A percentile compares a stretch with the other conserved stretches of the same genome.
phyloP scores from a whole-genome alignment of 78 protist species.

The Cyanophora paradoxa region DNA sequence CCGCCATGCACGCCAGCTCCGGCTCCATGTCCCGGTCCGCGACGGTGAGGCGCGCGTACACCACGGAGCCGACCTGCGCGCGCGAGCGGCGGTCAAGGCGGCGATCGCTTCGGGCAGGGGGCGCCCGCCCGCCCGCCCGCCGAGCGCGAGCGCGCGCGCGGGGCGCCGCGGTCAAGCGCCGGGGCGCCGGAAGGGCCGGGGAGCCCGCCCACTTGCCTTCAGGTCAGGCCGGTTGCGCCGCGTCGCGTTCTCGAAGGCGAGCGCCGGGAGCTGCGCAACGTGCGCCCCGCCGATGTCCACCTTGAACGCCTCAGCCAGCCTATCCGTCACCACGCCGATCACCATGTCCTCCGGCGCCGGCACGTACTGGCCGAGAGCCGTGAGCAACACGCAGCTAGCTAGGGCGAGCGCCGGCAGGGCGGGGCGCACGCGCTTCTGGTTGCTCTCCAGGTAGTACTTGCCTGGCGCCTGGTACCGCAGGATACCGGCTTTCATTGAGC shows the following conservation, averaged over 20 bases:
- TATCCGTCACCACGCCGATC: conserved; percentile 47
- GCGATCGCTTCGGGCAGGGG: background rate
- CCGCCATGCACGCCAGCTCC: conserved; percentile 49
- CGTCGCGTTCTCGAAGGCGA: conserved; percentile 75
- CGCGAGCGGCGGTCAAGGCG: background rate
- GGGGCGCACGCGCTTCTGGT: conserved; percentile 44
- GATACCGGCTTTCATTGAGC: conserved; percentile 51
- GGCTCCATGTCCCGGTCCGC: conserved; percentile 77
- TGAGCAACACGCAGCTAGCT: background rate
- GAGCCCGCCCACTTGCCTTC: too few species aligned
- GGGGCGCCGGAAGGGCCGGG: too few species aligned
- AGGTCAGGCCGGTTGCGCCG: conserved; percentile 56
- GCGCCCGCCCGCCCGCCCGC: background rate
- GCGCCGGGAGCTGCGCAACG: conserved; percentile 46
- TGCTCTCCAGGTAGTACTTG: conserved; percentile 47
- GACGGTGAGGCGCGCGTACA: conserved; percentile 53
- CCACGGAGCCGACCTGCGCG: conserved; percentile 38
- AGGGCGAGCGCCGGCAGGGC: background rate
- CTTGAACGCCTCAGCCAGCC: conserved; percentile 29
- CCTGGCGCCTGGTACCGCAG: conserved; percentile 26
- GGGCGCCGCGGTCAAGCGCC: too few species aligned
- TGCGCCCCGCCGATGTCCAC: conserved; percentile 58
- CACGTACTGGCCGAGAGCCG: conserved; percentile 45
- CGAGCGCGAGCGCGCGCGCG: too few species aligned
- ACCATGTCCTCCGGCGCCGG: conserved; percentile 62